phyloP scores from a whole-genome alignment of 345 rosid species.

The Euphorbia pulcherrima region DNA sequence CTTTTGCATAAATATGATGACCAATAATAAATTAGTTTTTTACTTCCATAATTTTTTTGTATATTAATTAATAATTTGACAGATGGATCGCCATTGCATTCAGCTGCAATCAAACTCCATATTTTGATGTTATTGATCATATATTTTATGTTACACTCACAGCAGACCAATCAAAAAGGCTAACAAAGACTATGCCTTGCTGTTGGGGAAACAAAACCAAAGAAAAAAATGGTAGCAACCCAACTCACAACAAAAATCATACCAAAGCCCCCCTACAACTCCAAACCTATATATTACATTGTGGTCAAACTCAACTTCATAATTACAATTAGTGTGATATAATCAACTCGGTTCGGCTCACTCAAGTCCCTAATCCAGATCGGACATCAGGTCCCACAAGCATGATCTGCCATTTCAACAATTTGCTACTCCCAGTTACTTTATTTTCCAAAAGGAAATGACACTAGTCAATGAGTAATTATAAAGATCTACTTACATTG shows the following conservation, averaged over 20 bases:
- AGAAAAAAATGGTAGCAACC: constrained; percentile 11
- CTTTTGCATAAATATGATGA: too few species aligned
- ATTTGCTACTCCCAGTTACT: neutral
- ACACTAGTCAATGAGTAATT: neutral
- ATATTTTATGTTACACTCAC: constrained; percentile 25
- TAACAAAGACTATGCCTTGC: constrained; percentile 38
- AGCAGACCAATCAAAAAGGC: constrained; percentile 28
- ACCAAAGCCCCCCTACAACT: constrained; percentile 25
- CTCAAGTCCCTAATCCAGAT: constrained; percentile 33
- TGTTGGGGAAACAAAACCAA: constrained; percentile 3
- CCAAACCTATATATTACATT: constrained; percentile 42
- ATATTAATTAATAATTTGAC: too few species aligned
- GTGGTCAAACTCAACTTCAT: constrained; percentile 15
- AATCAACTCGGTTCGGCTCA: constrained; percentile 1
- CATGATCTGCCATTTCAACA: constrained; percentile 41
- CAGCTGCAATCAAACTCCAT: constrained; percentile 6
- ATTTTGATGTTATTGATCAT: neutral
- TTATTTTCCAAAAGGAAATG: neutral
- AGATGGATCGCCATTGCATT: too few species aligned
- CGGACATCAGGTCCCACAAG: constrained; percentile 64
- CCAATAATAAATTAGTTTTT: too few species aligned
- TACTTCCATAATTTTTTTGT: too few species aligned
- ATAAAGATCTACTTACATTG: constrained; percentile 48
- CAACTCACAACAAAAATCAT: constrained; percentile 17
- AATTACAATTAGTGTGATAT: constrained; percentile 40